phyloP scores from a whole-genome alignment of 129 eudicot species.

The Smallanthus sonchifolius region DNA sequence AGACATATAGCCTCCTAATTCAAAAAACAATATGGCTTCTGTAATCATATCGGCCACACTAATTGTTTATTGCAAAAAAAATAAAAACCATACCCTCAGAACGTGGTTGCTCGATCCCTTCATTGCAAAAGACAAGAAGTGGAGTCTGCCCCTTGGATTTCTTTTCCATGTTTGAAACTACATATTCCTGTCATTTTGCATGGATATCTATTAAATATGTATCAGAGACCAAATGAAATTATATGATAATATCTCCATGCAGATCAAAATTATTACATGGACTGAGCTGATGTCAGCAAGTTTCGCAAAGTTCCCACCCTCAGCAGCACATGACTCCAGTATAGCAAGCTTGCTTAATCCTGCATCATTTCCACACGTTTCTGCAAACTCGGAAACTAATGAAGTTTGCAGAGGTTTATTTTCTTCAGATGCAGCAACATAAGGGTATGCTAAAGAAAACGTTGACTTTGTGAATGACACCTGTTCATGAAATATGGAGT shows the following conservation, averaged over 20 bases:
- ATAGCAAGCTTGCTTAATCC: slow-evolving; percentile 48
- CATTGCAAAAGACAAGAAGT: slow-evolving; percentile 64
- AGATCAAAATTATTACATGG: slow-evolving; percentile 37
- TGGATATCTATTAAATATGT: slow-evolving; percentile 7
- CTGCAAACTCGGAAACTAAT: slow-evolving; percentile 64
- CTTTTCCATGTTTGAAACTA: slow-evolving; percentile 53
- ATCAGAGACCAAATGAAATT: background rate
- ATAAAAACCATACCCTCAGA: slow-evolving; percentile 55
- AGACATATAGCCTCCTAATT: background rate
- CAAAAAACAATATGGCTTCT: too few species aligned
- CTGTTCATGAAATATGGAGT: slow-evolving; percentile 33
- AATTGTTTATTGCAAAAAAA: background rate
- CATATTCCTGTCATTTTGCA: slow-evolving; percentile 49
- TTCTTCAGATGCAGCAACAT: slow-evolving; percentile 61
- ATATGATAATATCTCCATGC: background rate
- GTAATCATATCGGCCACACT: background rate
- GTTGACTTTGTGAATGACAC: slow-evolving; percentile 66
- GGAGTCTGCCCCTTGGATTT: slow-evolving; percentile 45
- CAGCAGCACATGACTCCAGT: slow-evolving; percentile 61
- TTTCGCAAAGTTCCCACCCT: slow-evolving; percentile 55
- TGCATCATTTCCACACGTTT: slow-evolving; percentile 55
- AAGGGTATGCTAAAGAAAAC: slow-evolving; percentile 82
- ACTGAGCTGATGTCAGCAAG: slow-evolving; percentile 58
- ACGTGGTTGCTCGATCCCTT: slow-evolving; percentile 31
- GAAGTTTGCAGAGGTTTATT: slow-evolving; percentile 56